phyloP scores from a whole-genome alignment of 2,329 filamentous ascomycete genomes.

The Gnomoniopsis smithogilvyi region DNA sequence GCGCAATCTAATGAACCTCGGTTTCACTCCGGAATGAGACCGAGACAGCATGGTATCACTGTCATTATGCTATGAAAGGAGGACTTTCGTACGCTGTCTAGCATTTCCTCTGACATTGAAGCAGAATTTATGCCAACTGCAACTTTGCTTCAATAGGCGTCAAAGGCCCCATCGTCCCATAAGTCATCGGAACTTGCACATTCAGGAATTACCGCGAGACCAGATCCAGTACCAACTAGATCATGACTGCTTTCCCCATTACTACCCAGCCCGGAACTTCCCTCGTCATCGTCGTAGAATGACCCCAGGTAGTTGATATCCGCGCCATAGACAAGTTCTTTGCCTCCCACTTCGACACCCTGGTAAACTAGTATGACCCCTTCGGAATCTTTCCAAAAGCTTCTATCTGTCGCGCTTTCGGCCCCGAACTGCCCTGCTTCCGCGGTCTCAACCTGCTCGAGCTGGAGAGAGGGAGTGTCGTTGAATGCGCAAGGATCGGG shows the following conservation, averaged over 20 bases:
- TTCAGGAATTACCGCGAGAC: constrained; percentile 4
- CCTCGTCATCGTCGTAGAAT: constrained; percentile 3
- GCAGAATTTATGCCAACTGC: too few species aligned
- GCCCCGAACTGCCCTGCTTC: neutral
- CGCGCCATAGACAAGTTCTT: constrained; percentile 3
- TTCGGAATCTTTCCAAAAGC: constrained; percentile 6
- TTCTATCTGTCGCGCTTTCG: neutral
- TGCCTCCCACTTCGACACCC: constrained; percentile 5
- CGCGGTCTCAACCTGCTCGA: neutral
- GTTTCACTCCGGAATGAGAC: too few species aligned
- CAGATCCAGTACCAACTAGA: neutral
- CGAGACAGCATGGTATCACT: too few species aligned
- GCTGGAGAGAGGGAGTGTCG: neutral
- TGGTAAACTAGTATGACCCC: constrained; percentile 9
- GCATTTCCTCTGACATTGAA: too few species aligned
- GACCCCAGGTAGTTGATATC: constrained; percentile 12
- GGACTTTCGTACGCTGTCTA: too few species aligned
- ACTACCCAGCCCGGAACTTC: constrained; percentile 3
- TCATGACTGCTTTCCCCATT: constrained; percentile 1
- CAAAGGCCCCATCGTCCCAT: constrained; percentile 1
- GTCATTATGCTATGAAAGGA: too few species aligned
- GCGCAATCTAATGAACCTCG: too few species aligned
- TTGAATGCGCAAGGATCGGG: neutral
- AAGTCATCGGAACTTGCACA: constrained; percentile 3
- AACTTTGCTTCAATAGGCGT: neutral